Conservation (phyloP, 192 early-diverging fungal genomes). For the Pilaira anomala region DNA sequence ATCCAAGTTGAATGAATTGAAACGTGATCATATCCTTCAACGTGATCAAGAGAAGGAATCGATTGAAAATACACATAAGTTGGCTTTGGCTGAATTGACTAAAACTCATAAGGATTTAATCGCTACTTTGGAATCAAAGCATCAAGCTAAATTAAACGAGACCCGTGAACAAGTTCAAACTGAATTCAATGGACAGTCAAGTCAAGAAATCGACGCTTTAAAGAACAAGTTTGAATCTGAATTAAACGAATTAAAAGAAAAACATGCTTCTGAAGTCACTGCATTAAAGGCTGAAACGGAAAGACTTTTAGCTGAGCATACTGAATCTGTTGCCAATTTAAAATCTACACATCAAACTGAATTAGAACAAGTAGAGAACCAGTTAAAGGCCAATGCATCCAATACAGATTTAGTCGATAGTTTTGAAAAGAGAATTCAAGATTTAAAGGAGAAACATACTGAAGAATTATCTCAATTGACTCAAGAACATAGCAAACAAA, state of each 20-base stretch:
- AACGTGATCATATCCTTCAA: slow-evolving; percentile 18
- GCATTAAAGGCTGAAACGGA: not conserved
- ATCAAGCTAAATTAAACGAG: slow-evolving; percentile 5
- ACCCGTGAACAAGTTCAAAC: slow-evolving; percentile 10
- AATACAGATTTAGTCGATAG: not conserved
- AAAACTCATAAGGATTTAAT: not conserved
- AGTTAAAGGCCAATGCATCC: not conserved
- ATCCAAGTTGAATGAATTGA: slow-evolving; percentile 13
- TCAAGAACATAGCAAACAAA: not conserved
- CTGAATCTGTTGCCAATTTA: not conserved
- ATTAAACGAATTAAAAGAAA: slow-evolving; percentile 2
- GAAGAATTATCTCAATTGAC: not conserved
- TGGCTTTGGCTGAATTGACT: not conserved
- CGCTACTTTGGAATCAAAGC: not conserved
- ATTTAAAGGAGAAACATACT: not conserved
- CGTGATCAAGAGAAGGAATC: slow-evolving; percentile 12
- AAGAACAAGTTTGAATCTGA: not conserved
- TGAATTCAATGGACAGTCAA: not conserved
- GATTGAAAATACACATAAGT: slow-evolving; percentile 1
- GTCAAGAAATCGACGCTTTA: not conserved
- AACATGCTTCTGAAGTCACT: not conserved
- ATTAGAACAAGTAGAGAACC: not conserved
- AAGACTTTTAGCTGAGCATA: not conserved
- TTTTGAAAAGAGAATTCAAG: not conserved
- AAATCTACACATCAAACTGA: not conserved